Conservation (phyloP, 1,284 basidiomycete species). For the Tausonia pullulans region DNA sequence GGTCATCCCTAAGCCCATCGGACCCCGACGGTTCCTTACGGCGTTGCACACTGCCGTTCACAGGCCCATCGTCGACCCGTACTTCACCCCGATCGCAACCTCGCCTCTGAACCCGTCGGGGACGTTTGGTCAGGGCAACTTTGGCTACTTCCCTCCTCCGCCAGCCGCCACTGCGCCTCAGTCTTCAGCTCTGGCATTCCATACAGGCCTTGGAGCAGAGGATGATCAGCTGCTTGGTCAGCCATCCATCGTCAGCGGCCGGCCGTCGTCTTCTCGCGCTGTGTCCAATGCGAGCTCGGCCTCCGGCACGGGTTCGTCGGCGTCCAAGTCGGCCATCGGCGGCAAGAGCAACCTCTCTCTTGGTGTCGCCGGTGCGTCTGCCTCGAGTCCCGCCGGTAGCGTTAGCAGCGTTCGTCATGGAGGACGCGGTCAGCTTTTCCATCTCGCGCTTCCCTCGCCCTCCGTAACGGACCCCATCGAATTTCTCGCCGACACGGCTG, state of each 20-base stretch:
- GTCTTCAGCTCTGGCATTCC: background rate
- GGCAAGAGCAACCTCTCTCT: no score
- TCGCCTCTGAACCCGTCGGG: conserved; percentile 58
- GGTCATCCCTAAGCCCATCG: conserved; percentile 89
- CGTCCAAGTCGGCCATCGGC: no score
- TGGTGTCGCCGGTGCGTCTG: no score
- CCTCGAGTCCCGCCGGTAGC: no score
- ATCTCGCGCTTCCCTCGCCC: conserved; percentile 45
- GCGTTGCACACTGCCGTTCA: conserved; percentile 75
- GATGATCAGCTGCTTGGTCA: no score
- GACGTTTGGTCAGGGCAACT: conserved; percentile 1
- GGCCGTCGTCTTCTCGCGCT: background rate
- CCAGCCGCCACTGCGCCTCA: background rate
- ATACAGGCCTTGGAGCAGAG: background rate
- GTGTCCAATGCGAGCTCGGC: background rate
- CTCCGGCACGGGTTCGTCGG: no score
- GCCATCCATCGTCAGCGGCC: no score
- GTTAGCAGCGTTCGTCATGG: no score
- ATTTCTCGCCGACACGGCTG: conserved; percentile 69
- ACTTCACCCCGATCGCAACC: conserved; percentile 83
- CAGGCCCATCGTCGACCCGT: conserved; percentile 73
- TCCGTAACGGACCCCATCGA: conserved; percentile 67
- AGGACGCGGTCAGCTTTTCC: no score
- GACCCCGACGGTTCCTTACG: conserved; percentile 78
- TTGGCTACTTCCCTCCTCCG: conserved; percentile 11